Conservation (phyloP, 768 basidiomycete genomes). For the Leucogyrophana mollusca region DNA sequence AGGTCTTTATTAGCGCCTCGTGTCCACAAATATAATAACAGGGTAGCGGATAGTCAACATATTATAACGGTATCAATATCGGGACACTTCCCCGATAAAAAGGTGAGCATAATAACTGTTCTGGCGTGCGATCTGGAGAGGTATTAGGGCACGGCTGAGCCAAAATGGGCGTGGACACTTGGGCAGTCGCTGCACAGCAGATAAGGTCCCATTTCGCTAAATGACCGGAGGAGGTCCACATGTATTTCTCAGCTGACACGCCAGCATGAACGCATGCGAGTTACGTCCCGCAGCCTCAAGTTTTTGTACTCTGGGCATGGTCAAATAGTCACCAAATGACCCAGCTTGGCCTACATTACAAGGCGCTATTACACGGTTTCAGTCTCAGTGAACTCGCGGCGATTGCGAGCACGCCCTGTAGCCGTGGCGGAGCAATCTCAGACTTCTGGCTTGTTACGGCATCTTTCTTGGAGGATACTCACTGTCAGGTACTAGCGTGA, state of each 20-base stretch:
- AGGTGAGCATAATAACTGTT: conserved; percentile 17
- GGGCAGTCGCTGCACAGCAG: conserved; percentile 3
- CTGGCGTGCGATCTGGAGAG: conserved; percentile 16
- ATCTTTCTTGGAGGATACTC: conserved; percentile 10
- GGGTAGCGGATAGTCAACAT: conserved; percentile 21
- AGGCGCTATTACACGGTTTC: conserved; percentile 1
- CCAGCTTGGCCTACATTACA: neutral
- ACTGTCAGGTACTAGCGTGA: conserved; percentile 17
- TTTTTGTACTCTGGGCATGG: neutral
- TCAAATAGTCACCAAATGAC: too few relatives aligned
- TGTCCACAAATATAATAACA: conserved; percentile 26
- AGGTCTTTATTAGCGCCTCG: conserved; percentile 31
- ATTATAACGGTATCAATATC: conserved; percentile 28
- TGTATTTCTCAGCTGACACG: neutral
- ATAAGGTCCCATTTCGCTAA: neutral
- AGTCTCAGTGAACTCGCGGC: conserved; percentile 6
- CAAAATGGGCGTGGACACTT: conserved; percentile 14
- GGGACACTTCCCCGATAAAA: conserved; percentile 26
- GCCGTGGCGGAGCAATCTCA: conserved; percentile 17
- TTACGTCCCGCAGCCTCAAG: conserved; percentile 5
- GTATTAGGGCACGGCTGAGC: conserved; percentile 13
- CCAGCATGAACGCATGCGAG: neutral
- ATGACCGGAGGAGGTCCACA: neutral
- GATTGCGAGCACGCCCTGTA: conserved; percentile 7
- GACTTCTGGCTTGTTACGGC: conserved; percentile 26